Percentiles rank a stretch among this genome's conserved stretches.
Conservation (phyloP, 2,329 filamentous ascomycete genomes). For the Ceratocystis huliohia region DNA sequence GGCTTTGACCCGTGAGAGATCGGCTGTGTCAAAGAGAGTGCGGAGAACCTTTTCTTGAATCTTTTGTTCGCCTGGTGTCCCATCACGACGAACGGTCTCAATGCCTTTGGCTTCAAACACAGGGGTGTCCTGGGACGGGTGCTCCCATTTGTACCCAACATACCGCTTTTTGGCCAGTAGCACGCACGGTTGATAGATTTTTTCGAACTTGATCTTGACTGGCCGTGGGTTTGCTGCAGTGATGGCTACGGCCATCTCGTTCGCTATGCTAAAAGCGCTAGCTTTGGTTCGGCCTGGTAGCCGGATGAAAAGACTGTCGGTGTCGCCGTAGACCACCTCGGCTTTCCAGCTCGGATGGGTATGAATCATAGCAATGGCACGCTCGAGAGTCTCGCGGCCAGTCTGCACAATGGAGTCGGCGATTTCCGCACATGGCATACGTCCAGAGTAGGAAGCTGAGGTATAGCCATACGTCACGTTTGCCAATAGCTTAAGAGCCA, state of each 20-base stretch:
- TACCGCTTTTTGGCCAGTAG: slow-evolving; percentile 95
- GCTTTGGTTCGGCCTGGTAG: slow-evolving; percentile 76
- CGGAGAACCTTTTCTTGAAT: slow-evolving; percentile 88
- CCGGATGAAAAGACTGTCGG: slow-evolving; percentile 85
- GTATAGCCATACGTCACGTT: slow-evolving; percentile 98
- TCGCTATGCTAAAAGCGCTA: slow-evolving; percentile 82
- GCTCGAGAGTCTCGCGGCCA: slow-evolving; percentile 84
- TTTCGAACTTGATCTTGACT: slow-evolving; percentile 94
- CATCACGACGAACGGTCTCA: slow-evolving; percentile 89
- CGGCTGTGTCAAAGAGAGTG: slow-evolving; percentile 76
- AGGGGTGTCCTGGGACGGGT: slow-evolving; percentile 57
- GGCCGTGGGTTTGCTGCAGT: slow-evolving; percentile 84
- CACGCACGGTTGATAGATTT: slow-evolving; percentile 92
- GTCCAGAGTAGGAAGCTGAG: slow-evolving; percentile 87
- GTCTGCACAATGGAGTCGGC: slow-evolving; percentile 97
- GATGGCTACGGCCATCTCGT: slow-evolving; percentile 78
- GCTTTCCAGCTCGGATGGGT: slow-evolving; percentile 77
- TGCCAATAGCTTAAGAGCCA: slow-evolving; percentile 91
- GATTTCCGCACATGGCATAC: slow-evolving; percentile 97
- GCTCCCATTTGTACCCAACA: slow-evolving; percentile 94
- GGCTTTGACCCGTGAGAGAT: slow-evolving; percentile 73
- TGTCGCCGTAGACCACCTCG: slow-evolving; percentile 96
- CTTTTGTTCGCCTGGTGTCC: slow-evolving; percentile 89
- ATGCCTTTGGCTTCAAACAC: slow-evolving; percentile 98
- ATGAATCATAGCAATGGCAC: slow-evolving; percentile 85